phyloP scores from a whole-genome alignment of 768 basidiomycete species.

The Termitomyces sp. region DNA sequence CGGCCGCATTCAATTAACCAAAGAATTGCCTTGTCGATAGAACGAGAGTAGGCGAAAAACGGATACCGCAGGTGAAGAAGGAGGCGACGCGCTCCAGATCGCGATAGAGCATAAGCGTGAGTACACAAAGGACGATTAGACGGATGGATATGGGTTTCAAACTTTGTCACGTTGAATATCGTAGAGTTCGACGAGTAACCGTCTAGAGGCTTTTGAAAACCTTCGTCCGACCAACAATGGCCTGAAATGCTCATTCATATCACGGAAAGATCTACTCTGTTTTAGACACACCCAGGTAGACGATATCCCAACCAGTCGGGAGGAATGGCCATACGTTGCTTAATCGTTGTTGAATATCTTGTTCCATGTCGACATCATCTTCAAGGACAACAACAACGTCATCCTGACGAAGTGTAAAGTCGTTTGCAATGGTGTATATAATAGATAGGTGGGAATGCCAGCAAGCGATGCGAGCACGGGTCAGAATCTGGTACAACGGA shows the following conservation, averaged over 20 bases:
- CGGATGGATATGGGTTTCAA: conserved; percentile 39
- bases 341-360: conserved; percentile 41
- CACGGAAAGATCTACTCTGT: neutral
- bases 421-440: conserved; percentile 38
- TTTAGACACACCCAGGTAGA: conserved; percentile 40
- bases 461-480: conserved; percentile 58
- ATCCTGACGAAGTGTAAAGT: conserved; percentile 1
- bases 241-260: conserved; percentile 33
- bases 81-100: conserved; percentile 54
- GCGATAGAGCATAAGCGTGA: conserved; percentile 65
- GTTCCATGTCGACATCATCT: conserved; percentile 79
- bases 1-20: conserved; percentile 58
- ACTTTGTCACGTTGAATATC: neutral
- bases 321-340: conserved; percentile 43
- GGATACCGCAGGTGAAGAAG: conserved; percentile 53
- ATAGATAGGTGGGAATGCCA: conserved; percentile 67
- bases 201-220: conserved; percentile 33
- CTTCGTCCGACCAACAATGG: conserved; percentile 77
- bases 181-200: conserved; percentile 7
- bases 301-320: conserved; percentile 65
- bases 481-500: conserved; percentile 47
- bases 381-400: conserved; percentile 57
- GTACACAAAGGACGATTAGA: conserved; percentile 65
- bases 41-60: conserved; percentile 72
- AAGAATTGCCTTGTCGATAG: conserved; percentile 67